Percentiles rank a stretch among this genome's conserved stretches.
phyloP scores from a whole-genome alignment of 768 basidiomycete genomes.

The Pholiota conissans region DNA sequence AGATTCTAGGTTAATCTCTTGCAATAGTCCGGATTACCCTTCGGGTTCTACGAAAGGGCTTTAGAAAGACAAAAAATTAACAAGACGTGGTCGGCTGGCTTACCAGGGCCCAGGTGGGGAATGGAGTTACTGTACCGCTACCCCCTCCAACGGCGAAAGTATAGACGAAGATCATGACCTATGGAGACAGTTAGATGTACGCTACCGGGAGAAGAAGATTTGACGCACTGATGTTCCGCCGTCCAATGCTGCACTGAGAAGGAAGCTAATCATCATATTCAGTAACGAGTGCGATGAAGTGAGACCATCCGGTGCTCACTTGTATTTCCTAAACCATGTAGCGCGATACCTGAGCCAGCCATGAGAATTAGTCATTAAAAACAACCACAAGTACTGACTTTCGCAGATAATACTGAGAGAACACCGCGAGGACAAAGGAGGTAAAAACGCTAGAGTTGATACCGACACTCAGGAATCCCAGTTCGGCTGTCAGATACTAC shows the following conservation, averaged over 20 bases:
- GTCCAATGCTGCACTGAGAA: slow-evolving; percentile 52
- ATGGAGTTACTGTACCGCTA: slow-evolving; percentile 34
- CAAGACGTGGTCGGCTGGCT: neutral
- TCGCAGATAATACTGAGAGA: slow-evolving; percentile 48
- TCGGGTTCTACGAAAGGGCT: slow-evolving; percentile 15
- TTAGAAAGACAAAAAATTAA: too few species aligned
- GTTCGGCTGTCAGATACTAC: neutral
- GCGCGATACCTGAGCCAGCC: slow-evolving; percentile 29
- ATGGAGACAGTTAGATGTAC: slow-evolving; percentile 7
- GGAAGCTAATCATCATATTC: slow-evolving; percentile 25
- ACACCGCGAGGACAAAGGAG: slow-evolving; percentile 41
- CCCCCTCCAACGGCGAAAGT: slow-evolving; percentile 47
- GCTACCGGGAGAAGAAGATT: neutral
- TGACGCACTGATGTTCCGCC: slow-evolving; percentile 37
- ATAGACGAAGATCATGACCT: slow-evolving; percentile 47
- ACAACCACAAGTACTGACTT: slow-evolving; percentile 5
- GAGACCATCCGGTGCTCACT: slow-evolving; percentile 11
- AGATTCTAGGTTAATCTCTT: slow-evolving; percentile 22
- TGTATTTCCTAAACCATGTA: slow-evolving; percentile 51
- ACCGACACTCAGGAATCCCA: slow-evolving; percentile 53
- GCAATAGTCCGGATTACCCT: slow-evolving; percentile 30
- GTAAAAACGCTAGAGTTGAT: slow-evolving; percentile 56
- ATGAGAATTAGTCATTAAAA: neutral
- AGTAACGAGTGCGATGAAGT: neutral
- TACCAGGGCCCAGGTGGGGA: slow-evolving; percentile 42